Conservation (phyloP, 208 protist species). For the Trypanosoma congolense region DNA sequence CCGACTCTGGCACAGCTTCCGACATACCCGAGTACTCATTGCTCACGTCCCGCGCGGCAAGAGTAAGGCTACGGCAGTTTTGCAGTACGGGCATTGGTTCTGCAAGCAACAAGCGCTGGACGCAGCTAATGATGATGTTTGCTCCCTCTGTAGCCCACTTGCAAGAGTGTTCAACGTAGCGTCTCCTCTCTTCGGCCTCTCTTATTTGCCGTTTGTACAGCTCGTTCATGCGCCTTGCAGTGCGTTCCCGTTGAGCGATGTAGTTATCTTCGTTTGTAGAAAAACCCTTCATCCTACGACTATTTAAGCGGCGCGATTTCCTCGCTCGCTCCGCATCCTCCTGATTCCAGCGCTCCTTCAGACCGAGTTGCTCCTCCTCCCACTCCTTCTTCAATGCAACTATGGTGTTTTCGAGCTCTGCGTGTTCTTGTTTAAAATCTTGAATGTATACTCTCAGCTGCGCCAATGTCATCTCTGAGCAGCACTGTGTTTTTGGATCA, state of each 20-base stretch:
- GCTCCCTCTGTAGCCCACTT: conserved; percentile 58
- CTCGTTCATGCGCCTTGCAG: conserved; percentile 16
- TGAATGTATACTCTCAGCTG: conserved; percentile 66
- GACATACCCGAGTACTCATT: conserved; percentile 16
- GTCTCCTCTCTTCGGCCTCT: conserved; percentile 26
- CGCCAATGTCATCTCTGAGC: conserved; percentile 41
- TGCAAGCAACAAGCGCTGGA: conserved; percentile 40
- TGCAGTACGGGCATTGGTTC: conserved; percentile 30
- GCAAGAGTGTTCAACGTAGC: conserved; percentile 35
- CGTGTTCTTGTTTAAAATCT: conserved; percentile 53
- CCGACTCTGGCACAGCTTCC: conserved; percentile 3
- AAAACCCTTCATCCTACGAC: conserved; percentile 1
- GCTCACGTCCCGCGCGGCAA: conserved; percentile 57
- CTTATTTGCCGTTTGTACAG: conserved; percentile 12
- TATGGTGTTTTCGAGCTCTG: conserved; percentile 38
- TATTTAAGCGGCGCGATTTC: conserved; percentile 10
- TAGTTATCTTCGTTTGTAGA: conserved; percentile 17
- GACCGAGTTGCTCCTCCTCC: conserved; percentile 30
- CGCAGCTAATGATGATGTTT: conserved; percentile 57
- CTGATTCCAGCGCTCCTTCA: conserved; percentile 41
- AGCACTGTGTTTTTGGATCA: conserved; percentile 27
- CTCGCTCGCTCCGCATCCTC: conserved; percentile 51
- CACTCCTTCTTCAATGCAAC: conserved; percentile 26
- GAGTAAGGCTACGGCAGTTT: conserved; percentile 46
- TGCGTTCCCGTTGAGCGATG: conserved; percentile 11